Percentiles rank a stretch among this genome's conserved stretches.
Evolutionary conservation across 352 stramenopile species (phyloP).

Genomic region (Phytophthora agathidicida): DNA sequence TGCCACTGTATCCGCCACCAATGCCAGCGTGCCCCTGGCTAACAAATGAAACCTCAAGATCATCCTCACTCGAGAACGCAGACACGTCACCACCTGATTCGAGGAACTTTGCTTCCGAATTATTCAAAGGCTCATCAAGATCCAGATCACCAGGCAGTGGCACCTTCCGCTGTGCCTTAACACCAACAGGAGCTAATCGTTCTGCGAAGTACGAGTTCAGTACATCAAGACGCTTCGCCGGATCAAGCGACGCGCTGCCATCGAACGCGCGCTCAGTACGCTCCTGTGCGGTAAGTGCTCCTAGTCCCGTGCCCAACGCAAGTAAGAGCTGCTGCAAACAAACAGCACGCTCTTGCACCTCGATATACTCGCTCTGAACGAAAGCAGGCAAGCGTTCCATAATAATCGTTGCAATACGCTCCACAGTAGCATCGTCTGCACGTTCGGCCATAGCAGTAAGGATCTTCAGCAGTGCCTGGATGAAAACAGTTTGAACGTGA

Average conservation of each 20-base stretch:
- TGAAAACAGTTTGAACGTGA: slow-evolving; percentile 94
- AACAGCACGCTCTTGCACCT: slow-evolving; percentile 96
- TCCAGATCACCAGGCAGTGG: slow-evolving; percentile 86
- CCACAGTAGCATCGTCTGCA: slow-evolving; percentile 79
- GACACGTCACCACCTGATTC: slow-evolving; percentile 75
- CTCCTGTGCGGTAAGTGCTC: slow-evolving; percentile 61
- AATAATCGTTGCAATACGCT: slow-evolving; percentile 87
- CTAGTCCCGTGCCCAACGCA: slow-evolving; percentile 63
- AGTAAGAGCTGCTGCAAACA: slow-evolving; percentile 80
- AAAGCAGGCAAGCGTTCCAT: slow-evolving; percentile 87
- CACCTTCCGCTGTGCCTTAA: slow-evolving; percentile 93
- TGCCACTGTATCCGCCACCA: slow-evolving; percentile 39
- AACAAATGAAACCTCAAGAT: slow-evolving; percentile 85
- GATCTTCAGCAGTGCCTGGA: slow-evolving; percentile 94
- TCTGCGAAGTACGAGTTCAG: slow-evolving; percentile 84
- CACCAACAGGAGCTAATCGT: slow-evolving; percentile 85
- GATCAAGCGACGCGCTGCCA: slow-evolving; percentile 47
- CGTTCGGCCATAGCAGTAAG: slow-evolving; percentile 77
- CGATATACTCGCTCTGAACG: slow-evolving; percentile 91
- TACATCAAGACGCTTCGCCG: slow-evolving; percentile 55
- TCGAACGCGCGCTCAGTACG: slow-evolving; percentile 75
- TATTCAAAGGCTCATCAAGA: slow-evolving; percentile 62
- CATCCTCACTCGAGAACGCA: slow-evolving; percentile 69
- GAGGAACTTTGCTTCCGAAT: slow-evolving; percentile 70
- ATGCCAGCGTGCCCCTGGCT: slow-evolving; percentile 46